Base-by-base conservation (phyloP, 2,329 filamentous ascomycete genomes). In the Gyromitra esculenta region DNA sequence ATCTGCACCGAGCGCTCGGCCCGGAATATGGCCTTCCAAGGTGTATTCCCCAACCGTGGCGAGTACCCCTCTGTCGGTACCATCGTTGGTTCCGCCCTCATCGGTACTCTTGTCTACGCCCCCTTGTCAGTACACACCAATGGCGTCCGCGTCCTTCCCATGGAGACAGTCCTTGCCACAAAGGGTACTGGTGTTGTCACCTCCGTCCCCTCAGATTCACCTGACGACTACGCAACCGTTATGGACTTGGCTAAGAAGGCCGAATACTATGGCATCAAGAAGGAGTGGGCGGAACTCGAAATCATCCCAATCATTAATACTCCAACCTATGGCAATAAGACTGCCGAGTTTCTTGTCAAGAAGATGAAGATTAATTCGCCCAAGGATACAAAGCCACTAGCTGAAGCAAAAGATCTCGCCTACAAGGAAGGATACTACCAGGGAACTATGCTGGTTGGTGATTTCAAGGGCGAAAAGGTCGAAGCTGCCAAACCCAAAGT, bases 371-470 rank as follows among this genome's bases (percentile, higher is more conserved):
- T 99, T 82, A 91, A 93, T 79, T 98, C 95, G 11, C 95, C 96
- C 78, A 99, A 99, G 85, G 96, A 99, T 82, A 89, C 91, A 45
- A 96, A 92, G 83, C 91, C 94, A 84, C 89, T 99, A 60, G 92
- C 92, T 59, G 92, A 97, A 84, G 96, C 96, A 59, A 99, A 99
- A 85, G 95, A 98, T 80, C 86, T 96, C 79, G 94, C 96, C 0
- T 99, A 99, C 87, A 97, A 96, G 85, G 94, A 97, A 82, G 96
- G 94, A 15, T 98, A 93, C 86, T 99, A 99, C 86, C 94, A 97
- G 85, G 96, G 96, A 80, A 91, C 88, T 74, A 92, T 99, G 90
- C 86, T 94, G 79, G 88, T 93, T 77, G 96, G 96, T 73, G 92
- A 97, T 39, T 97, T 92, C 85, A 92, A 91, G 83, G 96, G 95